These are phyloP conservation scores for Marchantia polymorpha DNA, from an alignment of 225 moss, liverwort and hornwort genomes.

Conservation along the genomic window DNA sequence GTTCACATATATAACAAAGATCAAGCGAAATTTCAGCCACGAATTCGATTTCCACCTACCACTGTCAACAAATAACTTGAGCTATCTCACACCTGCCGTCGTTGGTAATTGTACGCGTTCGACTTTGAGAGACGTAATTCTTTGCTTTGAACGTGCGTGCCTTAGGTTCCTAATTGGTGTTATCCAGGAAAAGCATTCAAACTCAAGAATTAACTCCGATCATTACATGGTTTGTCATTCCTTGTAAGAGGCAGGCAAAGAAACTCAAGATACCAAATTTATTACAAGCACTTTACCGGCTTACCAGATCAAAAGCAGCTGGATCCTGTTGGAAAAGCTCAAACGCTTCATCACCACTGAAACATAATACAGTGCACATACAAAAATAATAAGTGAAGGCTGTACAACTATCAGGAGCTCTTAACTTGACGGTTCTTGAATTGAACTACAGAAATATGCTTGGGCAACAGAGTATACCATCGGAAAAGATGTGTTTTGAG, in stretches of 20 bases:
- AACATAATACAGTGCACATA: conserved; percentile 2
- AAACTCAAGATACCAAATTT: not conserved
- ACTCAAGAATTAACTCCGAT: too few relatives aligned
- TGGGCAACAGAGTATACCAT: too few relatives aligned
- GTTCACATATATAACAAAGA: not conserved
- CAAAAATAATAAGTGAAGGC: too few relatives aligned
- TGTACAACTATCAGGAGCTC: too few relatives aligned
- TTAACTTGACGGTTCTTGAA: too few relatives aligned
- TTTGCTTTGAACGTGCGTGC: too few relatives aligned
- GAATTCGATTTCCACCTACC: not conserved
- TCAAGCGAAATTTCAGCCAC: not conserved
- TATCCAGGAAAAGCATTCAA: too few relatives aligned
- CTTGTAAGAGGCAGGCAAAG: not conserved
- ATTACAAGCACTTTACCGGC: conserved; percentile 5
- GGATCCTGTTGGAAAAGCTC: conserved; percentile 70
- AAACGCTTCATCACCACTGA: conserved; percentile 78
- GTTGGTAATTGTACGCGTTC: not conserved
- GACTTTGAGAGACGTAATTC: not conserved
- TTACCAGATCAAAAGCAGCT: conserved; percentile 79
- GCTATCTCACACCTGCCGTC: not conserved
- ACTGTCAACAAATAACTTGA: not conserved
- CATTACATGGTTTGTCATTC: too few relatives aligned
- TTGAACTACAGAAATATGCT: too few relatives aligned
- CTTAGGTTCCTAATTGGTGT: too few relatives aligned
- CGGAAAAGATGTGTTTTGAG: too few relatives aligned